These are phyloP conservation scores for Ogataea thermomethanolica DNA, from an alignment of 805 yeast genomes.

Conservation along the genomic window DNA sequence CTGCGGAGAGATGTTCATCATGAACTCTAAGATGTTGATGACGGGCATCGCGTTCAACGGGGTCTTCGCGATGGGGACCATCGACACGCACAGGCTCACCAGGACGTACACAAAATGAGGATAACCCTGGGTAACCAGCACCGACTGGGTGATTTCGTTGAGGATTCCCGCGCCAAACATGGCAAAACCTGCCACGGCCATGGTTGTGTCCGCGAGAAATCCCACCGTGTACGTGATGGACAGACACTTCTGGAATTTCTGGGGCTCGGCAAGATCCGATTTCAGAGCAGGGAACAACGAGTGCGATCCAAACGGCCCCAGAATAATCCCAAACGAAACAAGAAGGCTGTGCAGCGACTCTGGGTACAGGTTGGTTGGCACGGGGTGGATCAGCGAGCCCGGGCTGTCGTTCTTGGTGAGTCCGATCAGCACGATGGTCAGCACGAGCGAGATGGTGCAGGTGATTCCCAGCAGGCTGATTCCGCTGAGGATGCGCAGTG, in stretches of 20 bases:
- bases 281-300: constrained; percentile 77
- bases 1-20: constrained; percentile 31
- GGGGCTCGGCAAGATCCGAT: constrained; percentile 71
- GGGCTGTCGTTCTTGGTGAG: constrained; percentile 40
- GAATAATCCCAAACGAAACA: constrained; percentile 57
- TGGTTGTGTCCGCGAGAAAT: constrained; percentile 51
- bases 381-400: constrained; percentile 52
- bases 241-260: constrained; percentile 51
- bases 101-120: constrained; percentile 56
- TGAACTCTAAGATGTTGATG: constrained; percentile 65
- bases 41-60: constrained; percentile 87
- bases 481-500: constrained; percentile 51
- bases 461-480: constrained; percentile 55
- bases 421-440: constrained; percentile 48
- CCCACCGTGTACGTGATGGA: constrained; percentile 57
- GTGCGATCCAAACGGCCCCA: constrained; percentile 85
- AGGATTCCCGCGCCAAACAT: constrained; percentile 74
- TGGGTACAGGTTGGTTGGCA: constrained; percentile 43
- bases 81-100: constrained; percentile 65
- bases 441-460: constrained; percentile 49
- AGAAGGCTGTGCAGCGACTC: constrained; percentile 36
- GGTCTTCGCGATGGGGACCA: constrained; percentile 81
- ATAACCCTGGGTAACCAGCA: constrained; percentile 63
- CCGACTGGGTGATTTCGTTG: constrained; percentile 76
- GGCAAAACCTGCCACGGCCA: constrained; percentile 65